Evolutionary conservation across 441 rosid species (phyloP), one percentile per base, ranked within the genome.

Genomic region (Euphorbia celastroides): DNA sequence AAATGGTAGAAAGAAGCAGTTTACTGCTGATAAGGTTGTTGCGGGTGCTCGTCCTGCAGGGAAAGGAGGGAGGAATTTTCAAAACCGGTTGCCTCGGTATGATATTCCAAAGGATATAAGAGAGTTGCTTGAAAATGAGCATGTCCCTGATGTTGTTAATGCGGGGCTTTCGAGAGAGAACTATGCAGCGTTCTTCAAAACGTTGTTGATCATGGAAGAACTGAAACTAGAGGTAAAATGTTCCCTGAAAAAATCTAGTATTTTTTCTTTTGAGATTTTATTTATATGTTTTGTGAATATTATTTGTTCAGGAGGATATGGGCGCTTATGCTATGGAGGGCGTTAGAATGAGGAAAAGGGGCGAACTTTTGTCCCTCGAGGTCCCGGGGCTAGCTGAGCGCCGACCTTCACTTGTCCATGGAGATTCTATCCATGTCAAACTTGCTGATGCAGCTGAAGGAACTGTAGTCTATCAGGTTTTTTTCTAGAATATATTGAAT

Each of bases 321-420:
- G 74, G 77, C 72, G 17, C 58, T 27, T 67, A 84, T 75, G 74
- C 71, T 69, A 77, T 87, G 88, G 84, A 80, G 66, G 16, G 58
- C 60, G 83, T 80, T 23, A 28, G 46, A 44, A 73, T 87, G 84
- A 82, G 67, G 60, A 76, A 66, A 67, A 83, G 57, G 75, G 80
- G 86, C 11, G 17, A 64, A 20, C 77, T 58, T 26, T 69, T 81
- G 26, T 60, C 80, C 61, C 87, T 87, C 59, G 61, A 59, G 58
- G 88, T 87, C 62, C 88, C 85, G 7, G 92, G 88, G 34, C 79
- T 87, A 31, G 89, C 89, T 57, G 92, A 84, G 78, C 80, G 74
- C 72, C 77, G 89, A 76, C 89, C 93, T 32, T 85, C 89, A 23
- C 85, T 87, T 78, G 78, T 82, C 7, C 82, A 78, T 67, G 89